Base-by-base conservation (phyloP, 768 basidiomycete species). In the Candolleomyces efflorescens region DNA sequence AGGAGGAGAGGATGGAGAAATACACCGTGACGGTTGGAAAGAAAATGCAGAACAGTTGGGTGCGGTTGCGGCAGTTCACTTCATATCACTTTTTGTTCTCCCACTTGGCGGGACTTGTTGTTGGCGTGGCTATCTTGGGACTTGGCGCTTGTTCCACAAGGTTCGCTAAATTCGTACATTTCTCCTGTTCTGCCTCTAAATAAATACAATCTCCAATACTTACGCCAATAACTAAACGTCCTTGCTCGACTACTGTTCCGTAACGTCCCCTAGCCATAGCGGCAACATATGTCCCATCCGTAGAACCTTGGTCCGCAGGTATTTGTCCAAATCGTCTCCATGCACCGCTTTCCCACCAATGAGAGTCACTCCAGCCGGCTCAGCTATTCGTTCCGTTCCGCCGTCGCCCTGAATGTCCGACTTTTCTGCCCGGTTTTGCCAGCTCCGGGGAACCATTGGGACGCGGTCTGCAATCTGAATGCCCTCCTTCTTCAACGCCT, bases 241-340 rank as follows among this genome's bases (percentile, higher is more conserved):
- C 27, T 1, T 3, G 32, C 10, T 32, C 32, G 5, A 53, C 32
- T 43, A 62, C 61, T 24, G 65, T 66, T 50, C 37, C 23, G 37
- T 58, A 44, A 67, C 62, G 60, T 75, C 73, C 23, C 77, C 75
- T 67, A 78, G 68, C 76, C 75, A 77, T 54, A 89, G 67, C 32
- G 87, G 84, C 24, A 97, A 75, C 76, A 96, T 86, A 69, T 99
- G 97, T 12, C 97, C 97, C 97, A 99, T 99, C 59, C 89, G 81
- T 68, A 93, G 74, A n/a, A 98, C 86, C 71, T 99, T 99, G 39
- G 97, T 98, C 69, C 90, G 83, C 65, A 99, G 72, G 70, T 99
- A 99, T 73, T 89, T 93, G 66, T 98, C 94, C 65, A 99, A 71
- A 67, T 99, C 97, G 56, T 84, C 83, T 1, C 94, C 92, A 55